A percentile compares a stretch with the other conserved stretches of the same genome.
Evolutionary conservation across 257 asterid species (phyloP).

Genomic region (Fraxinus anomala): DNA sequence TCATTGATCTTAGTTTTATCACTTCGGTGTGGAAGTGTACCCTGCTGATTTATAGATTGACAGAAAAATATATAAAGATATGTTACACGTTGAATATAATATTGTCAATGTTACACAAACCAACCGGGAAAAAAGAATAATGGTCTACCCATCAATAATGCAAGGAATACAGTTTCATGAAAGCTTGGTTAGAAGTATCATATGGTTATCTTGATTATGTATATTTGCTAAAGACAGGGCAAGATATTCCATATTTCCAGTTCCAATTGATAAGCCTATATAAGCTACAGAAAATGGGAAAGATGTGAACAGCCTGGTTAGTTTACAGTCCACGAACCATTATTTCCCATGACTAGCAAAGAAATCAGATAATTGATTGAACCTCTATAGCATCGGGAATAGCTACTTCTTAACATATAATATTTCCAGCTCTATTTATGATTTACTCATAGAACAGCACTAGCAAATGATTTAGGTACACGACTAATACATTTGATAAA

Average conservation of each 20-base stretch:
- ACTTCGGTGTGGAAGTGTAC: neutral
- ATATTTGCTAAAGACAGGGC: neutral
- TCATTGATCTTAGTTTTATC: neutral
- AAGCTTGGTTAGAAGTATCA: neutral
- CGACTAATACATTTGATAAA: neutral
- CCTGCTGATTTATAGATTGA: neutral
- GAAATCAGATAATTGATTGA: neutral
- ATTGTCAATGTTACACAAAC: neutral
- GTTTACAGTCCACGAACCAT: neutral
- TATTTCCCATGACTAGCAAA: neutral
- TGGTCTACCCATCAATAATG: neutral
- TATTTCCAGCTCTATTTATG: neutral
- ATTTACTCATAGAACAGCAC: neutral
- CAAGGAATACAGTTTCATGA: neutral
- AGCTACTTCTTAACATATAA: neutral
- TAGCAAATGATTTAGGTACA: neutral
- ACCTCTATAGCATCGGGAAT: neutral
- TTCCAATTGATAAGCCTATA: neutral
- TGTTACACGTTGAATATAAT: neutral
- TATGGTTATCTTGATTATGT: neutral
- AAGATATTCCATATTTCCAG: too few species aligned
- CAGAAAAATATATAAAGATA: neutral
- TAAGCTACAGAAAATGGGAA: conserved; percentile 1
- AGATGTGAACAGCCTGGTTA: neutral
- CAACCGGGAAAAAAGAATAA: neutral